Conservation (phyloP, 2,329 filamentous ascomycete genomes). For the Zopfia rhizophila region DNA sequence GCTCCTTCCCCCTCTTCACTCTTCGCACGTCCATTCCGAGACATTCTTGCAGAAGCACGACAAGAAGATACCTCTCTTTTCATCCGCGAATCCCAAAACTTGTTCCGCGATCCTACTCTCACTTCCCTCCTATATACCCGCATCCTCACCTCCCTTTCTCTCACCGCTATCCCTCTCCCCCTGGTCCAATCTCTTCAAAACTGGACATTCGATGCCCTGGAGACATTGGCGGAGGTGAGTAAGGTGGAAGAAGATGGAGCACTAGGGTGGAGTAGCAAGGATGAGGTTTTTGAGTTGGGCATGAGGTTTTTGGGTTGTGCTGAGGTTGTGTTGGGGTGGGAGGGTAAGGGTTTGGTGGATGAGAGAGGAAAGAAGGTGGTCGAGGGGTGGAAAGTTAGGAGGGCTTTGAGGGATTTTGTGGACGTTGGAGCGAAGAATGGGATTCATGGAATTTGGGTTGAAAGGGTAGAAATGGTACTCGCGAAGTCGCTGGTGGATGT, state of each 20-base stretch:
- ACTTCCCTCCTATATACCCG: constrained; percentile 77
- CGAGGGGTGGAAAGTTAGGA: constrained; percentile 34
- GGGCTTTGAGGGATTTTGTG: constrained; percentile 37
- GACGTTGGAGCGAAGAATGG: constrained; percentile 29
- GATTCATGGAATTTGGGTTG: constrained; percentile 51
- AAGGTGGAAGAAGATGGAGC: constrained; percentile 66
- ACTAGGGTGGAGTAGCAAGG: constrained; percentile 77
- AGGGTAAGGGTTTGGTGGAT: constrained; percentile 22
- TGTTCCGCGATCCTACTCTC: constrained; percentile 85
- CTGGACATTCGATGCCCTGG: constrained; percentile 66
- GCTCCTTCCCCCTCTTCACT: constrained; percentile 21
- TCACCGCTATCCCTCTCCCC: constrained; percentile 31
- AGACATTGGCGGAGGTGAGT: constrained; percentile 51
- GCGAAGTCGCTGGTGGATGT: too few species aligned
- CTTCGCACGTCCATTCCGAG: constrained; percentile 22
- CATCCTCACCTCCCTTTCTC: constrained; percentile 55
- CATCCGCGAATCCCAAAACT: constrained; percentile 88
- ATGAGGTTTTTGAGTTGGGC: constrained; percentile 72
- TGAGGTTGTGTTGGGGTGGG: constrained; percentile 50
- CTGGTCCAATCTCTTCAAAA: constrained; percentile 28
- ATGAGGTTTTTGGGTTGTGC: constrained; percentile 56
- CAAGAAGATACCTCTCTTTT: constrained; percentile 76
- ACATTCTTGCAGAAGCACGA: constrained; percentile 42
- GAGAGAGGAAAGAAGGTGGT: constrained; percentile 24
- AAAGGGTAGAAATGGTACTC: constrained; percentile 48